Conservation (phyloP, 306 rosid species). For the Rosa lucieae region DNA sequence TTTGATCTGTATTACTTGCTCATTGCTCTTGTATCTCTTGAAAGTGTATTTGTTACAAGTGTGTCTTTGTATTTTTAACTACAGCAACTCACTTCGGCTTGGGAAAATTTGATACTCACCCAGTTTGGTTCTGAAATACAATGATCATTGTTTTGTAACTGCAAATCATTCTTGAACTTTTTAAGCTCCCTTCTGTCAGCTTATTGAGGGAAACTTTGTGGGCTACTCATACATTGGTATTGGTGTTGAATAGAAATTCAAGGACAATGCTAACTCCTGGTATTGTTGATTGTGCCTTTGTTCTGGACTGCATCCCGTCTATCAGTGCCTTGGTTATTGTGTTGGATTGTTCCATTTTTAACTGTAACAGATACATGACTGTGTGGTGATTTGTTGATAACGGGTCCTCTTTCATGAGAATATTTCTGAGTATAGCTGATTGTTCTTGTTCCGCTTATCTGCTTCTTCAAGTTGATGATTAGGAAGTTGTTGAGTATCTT, state of each 20-base stretch:
- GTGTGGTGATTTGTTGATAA: not conserved
- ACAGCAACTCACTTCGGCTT: conserved; percentile 18
- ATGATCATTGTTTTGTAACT: conserved; percentile 11
- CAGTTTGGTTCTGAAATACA: conserved; percentile 24
- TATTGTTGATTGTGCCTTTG: conserved; percentile 6
- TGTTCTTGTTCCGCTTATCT: not conserved
- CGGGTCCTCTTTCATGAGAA: not conserved
- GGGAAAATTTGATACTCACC: not conserved
- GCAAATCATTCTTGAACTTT: conserved; percentile 12
- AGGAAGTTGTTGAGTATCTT: conserved; percentile 8
- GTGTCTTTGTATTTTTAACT: not conserved
- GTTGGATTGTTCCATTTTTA: not conserved
- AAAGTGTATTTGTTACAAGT: too few species aligned
- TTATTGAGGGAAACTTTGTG: conserved; percentile 8
- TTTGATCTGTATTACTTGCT: conserved; percentile 29
- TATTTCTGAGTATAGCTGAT: not conserved
- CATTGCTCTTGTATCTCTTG: conserved; percentile 11
- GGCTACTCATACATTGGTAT: conserved; percentile 19
- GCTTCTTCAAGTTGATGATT: not conserved
- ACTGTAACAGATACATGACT: not conserved
- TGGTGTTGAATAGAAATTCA: conserved; percentile 15
- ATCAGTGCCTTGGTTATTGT: not conserved
- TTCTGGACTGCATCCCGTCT: conserved; percentile 2
- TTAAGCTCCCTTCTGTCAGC: not conserved
- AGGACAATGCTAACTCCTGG: not conserved